Base-by-base conservation (phyloP, 2,329 filamentous ascomycete species). In the Teratosphaeria nubilosa region DNA sequence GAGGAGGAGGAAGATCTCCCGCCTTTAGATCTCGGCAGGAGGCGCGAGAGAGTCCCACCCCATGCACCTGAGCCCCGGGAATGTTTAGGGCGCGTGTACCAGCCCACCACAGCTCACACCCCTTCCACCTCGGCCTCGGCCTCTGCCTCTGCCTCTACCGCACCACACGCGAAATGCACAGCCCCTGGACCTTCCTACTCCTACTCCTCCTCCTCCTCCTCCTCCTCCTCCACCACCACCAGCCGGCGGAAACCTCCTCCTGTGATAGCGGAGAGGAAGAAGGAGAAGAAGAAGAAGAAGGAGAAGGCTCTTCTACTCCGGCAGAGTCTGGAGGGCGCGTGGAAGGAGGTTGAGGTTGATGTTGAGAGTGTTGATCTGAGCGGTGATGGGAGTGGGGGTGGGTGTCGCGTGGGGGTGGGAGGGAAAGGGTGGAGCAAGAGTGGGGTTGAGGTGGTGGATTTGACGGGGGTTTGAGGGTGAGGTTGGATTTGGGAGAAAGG, bases 381-480 rank as follows among this genome's bases (percentile, higher is more conserved):
- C 4, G 67, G 65, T 22, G 66, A 68, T 53, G 65, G 62, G 2
- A 65, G 65, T 56, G 63, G 63, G 2, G 65, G 65, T 56, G 63
- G 62, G 1, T 63, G 60, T 59, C 58, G 10, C 51, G 56, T 22
- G 64, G 58, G 51, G 41, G 55, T 10, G 62, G 62, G 55, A 34
- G 61, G 60, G 32, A 20, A 51, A 37, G 64, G 55, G 16, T 72
- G 66, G 63, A 62, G 70, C 56, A 64, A 66, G 55, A 73, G 70
- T 62, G 69, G 65, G 3, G 69, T 73, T 22, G 70, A 72, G 54
- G 62, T 72, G 5, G 60, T 73, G 61, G 71, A 73, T 64, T 61
- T 73, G 59, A 73, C 70, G 9, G 65, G 62, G 6, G 65, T 55
- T 51, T 67, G 63, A 67, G n/a, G n/a, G n/a, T n/a, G n/a, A n/a